phyloP scores from a whole-genome alignment of 2,329 filamentous ascomycete species.

The Chaetomiaceae sp. region DNA sequence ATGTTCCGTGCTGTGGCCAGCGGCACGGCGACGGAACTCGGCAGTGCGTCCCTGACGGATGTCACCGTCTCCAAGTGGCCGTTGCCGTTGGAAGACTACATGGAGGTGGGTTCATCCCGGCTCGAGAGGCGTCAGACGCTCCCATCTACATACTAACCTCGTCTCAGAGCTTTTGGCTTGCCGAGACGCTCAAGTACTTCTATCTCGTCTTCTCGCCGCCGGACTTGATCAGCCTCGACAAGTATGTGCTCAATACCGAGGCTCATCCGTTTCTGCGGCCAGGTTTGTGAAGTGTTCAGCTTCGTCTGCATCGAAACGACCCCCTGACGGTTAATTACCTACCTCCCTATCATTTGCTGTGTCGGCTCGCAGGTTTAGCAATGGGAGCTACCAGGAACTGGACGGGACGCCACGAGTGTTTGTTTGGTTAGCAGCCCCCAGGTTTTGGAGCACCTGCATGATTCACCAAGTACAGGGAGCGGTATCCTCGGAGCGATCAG shows the following conservation, averaged over 20 bases:
- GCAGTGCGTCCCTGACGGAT: conserved; percentile 41
- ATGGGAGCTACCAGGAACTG: too few species aligned
- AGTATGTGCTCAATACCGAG: conserved; percentile 58
- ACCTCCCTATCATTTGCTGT: too few species aligned
- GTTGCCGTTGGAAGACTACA: conserved; percentile 34
- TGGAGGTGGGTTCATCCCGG: conserved; percentile 27
- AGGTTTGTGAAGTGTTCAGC: too few species aligned
- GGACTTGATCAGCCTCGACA: conserved; percentile 56
- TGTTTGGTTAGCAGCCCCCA: too few species aligned
- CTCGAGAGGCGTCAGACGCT: not conserved
- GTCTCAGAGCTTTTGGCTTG: conserved; percentile 57
- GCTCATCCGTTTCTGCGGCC: conserved; percentile 39
- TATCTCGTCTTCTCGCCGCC: conserved; percentile 64
- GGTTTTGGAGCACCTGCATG: too few species aligned
- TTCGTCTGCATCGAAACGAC: too few species aligned
- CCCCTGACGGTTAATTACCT: too few species aligned
- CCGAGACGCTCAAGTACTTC: conserved; percentile 71
- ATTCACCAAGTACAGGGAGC: too few species aligned
- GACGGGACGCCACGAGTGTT: too few species aligned
- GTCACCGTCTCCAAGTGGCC: conserved; percentile 37
- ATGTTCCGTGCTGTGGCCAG: conserved; percentile 44
- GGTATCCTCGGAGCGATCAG: too few species aligned
- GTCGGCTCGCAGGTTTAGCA: too few species aligned
- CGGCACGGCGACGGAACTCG: conserved; percentile 39
- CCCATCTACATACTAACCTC: not conserved